phyloP scores from a whole-genome alignment of 2,329 filamentous ascomycete genomes.

The Pseudogymnoascus sp. region DNA sequence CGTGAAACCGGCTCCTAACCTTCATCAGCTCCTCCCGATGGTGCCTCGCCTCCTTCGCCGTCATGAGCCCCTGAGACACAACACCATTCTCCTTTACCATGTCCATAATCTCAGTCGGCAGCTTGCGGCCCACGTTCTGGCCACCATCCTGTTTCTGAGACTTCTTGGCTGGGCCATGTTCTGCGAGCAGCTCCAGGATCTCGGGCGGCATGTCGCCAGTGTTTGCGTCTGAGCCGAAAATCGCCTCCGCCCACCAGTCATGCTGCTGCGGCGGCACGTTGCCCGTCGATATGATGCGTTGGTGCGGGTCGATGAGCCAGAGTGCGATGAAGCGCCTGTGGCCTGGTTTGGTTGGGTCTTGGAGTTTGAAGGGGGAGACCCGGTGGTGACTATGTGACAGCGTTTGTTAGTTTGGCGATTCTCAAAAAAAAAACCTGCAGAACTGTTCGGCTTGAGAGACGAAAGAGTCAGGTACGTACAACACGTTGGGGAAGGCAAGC shows the following conservation, averaged over 20 bases:
- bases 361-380: conserved; percentile 41
- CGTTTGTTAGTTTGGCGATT: conserved; percentile 23
- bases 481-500: conserved; percentile 36
- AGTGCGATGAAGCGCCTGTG: conserved; percentile 49
- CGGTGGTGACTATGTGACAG: conserved; percentile 35
- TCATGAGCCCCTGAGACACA: neutral
- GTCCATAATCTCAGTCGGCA: conserved; percentile 9
- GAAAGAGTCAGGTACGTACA: neutral
- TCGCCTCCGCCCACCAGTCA: conserved; percentile 35
- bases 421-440: neutral
- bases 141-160: neutral
- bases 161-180: conserved; percentile 15
- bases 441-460: neutral
- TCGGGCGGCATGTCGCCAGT: conserved; percentile 23
- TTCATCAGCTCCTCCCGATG: conserved; percentile 5
- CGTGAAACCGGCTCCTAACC: neutral
- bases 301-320: conserved; percentile 50
- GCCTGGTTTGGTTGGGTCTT: conserved; percentile 42
- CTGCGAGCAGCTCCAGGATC: conserved; percentile 21
- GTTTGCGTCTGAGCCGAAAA: conserved; percentile 14
- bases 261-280: conserved; percentile 44
- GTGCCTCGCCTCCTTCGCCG: neutral
- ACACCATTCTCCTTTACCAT: neutral
- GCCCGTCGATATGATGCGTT: conserved; percentile 41
- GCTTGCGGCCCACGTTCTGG: conserved; percentile 6